Percentiles rank a stretch among this genome's conserved stretches.
These are phyloP conservation scores for Pestalotiopsis sp. DNA, from an alignment of 2,329 filamentous ascomycete species.

Conservation along the genomic window DNA sequence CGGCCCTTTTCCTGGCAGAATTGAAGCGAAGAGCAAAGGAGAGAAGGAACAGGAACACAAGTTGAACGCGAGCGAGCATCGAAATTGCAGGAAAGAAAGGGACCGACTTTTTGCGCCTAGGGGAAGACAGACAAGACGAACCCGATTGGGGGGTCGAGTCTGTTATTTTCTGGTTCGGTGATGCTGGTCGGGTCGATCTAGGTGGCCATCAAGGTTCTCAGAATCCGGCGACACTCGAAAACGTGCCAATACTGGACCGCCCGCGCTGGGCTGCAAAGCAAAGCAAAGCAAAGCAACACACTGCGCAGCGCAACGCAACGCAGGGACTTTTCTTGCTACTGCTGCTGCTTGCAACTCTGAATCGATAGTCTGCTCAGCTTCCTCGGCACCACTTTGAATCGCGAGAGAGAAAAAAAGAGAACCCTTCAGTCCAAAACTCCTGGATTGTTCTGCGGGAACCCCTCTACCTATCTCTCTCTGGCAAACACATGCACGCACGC, in stretches of 20 bases:
- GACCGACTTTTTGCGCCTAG: neutral
- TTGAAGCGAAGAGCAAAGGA: too few species aligned
- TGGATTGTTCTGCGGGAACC: too few species aligned
- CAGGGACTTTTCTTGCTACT: too few species aligned
- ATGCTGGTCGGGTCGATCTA: neutral
- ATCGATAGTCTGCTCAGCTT: too few species aligned
- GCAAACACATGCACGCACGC: too few species aligned
- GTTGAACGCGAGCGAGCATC: neutral
- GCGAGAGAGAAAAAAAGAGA: neutral
- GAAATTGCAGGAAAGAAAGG: neutral
- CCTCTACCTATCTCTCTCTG: too few species aligned
- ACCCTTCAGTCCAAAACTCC: neutral
- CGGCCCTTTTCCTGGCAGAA: neutral
- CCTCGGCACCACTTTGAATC: too few species aligned
- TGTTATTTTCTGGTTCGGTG: neutral
- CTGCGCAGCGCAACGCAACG: too few species aligned
- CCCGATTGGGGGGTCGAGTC: neutral
- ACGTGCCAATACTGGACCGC: neutral
- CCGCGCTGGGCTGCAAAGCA: neutral
- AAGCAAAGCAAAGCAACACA: too few species aligned
- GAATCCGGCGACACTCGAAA: neutral
- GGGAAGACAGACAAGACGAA: neutral
- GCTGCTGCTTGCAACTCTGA: too few species aligned
- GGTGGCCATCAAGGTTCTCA: conserved; percentile 16
- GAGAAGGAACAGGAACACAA: too few species aligned